Evolutionary conservation across 208 protist species (phyloP).

Genomic region (Trypanosomatidae sp.): DNA sequence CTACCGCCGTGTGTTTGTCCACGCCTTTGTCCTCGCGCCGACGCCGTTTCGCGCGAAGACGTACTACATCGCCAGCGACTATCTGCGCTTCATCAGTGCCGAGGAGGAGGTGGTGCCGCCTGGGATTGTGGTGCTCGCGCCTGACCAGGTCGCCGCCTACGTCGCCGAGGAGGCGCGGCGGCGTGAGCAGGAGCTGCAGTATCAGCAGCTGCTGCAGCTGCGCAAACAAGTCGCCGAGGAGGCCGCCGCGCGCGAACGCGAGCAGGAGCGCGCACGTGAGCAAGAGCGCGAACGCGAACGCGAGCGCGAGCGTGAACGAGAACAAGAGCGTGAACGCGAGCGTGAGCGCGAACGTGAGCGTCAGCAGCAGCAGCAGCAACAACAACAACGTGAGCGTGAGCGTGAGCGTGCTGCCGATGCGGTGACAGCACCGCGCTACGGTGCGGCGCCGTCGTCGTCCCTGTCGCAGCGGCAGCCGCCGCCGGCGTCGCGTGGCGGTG

Average conservation of each 20-base stretch:
- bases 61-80: conserved; percentile 75
- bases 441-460: no score
- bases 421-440: background rate
- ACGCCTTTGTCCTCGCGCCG: conserved; percentile 70
- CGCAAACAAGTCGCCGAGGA: conserved; percentile 5
- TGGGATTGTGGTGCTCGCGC: conserved; percentile 38
- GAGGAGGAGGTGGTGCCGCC: conserved; percentile 60
- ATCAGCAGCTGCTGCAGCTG: conserved; percentile 9
- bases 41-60: conserved; percentile 58
- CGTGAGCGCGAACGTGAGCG: conserved; percentile 1
- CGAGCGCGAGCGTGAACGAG: conserved; percentile 1
- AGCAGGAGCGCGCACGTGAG: background rate
- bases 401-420: background rate
- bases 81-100: conserved; percentile 54
- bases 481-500: no score
- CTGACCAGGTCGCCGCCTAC: conserved; percentile 42
- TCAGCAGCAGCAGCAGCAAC: no score
- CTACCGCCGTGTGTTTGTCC: conserved; percentile 38
- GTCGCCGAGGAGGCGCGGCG: conserved; percentile 24
- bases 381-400: no score
- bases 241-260: conserved; percentile 1
- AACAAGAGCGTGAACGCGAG: conserved; percentile 1
- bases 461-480: no score
- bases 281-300: conserved; percentile 1
- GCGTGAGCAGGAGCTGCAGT: conserved; percentile 24